Evolutionary conservation across 495 filamentous ascomycete genomes (phyloP), one percentile per base, ranked within the genome.

Genomic region (Tetracladium marchalianum): DNA sequence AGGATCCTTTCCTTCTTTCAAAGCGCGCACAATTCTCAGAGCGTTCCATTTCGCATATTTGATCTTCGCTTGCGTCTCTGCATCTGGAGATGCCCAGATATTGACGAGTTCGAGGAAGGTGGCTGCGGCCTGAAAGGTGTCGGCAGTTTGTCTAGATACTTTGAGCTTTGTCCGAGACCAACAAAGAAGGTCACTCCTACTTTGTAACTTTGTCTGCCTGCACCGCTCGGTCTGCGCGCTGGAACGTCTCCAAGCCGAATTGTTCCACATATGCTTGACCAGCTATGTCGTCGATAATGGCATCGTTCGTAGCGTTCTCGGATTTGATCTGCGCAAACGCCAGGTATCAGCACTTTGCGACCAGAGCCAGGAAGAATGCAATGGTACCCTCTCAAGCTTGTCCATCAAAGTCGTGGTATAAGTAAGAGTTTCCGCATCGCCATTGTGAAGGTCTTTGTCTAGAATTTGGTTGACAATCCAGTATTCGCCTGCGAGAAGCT

Each of bases 41-140:
- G 92, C 88, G 62, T 99, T 94, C 72, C 85, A 97, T 63, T 97
- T 97, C 34, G 90, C 87, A 62, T 84, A 99, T 61, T 90, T 95
- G 62, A 89, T 85, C 67, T 94, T 95, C 18, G 85, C 78, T 35
- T 79, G 76, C 40, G 83, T 78, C 57, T 98, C 92, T 11, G 72
- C 59, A 41, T 95, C 86, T 22, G 77, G 66, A 4, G 76, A 59
- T 0, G 79, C 82, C 85, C 90, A 99, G 40, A 93, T 84, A 44
- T 83, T 81, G 37, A 82, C 75, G 15, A 97, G 67, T 54, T 97
- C 87, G 46, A 97, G 79, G 62, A 99, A 95, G 0, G 85, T 90
- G 0, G 84, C 82, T 0, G 93, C 89, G 16, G 92, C 93, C 59
- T 82, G 78, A 55, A 99, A 90, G 0, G 90, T 97, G 55, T 90